These are phyloP conservation scores for Jamesozyma gamospora DNA, from an alignment of 805 yeast species.

Conservation along the genomic window DNA sequence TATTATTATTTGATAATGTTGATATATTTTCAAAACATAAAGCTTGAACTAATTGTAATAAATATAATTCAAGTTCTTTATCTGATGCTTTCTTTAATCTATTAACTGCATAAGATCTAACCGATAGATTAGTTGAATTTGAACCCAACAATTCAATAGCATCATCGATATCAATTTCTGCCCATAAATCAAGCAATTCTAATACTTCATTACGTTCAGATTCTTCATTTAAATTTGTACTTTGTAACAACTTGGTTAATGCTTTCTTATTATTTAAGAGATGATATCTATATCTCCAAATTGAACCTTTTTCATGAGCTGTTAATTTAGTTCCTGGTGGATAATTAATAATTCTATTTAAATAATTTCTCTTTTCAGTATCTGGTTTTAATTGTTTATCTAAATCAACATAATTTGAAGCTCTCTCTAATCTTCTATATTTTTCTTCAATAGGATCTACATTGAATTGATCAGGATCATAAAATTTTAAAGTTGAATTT, in stretches of 20 bases:
- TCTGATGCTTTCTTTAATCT: slow-evolving; percentile 69
- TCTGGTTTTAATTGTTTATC: slow-evolving; percentile 87
- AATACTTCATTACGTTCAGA: slow-evolving; percentile 71
- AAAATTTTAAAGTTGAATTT: slow-evolving; percentile 34
- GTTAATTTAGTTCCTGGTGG: slow-evolving; percentile 78
- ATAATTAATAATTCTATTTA: slow-evolving; percentile 55
- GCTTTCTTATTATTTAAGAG: slow-evolving; percentile 57
- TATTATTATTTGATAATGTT: slow-evolving; percentile 18
- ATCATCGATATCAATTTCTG: slow-evolving; percentile 71
- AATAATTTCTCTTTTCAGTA: slow-evolving; percentile 66
- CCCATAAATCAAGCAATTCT: slow-evolving; percentile 59
- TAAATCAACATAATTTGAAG: slow-evolving; percentile 62
- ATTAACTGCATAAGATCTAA: slow-evolving; percentile 82
- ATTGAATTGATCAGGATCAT: slow-evolving; percentile 59
- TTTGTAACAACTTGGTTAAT: slow-evolving; percentile 72
- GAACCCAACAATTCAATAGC: slow-evolving; percentile 80
- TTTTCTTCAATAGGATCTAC: slow-evolving; percentile 84
- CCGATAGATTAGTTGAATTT: slow-evolving; percentile 58
- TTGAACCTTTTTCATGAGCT: slow-evolving; percentile 72
- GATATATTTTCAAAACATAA: slow-evolving; percentile 57
- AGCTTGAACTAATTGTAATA: slow-evolving; percentile 87
- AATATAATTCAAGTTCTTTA: slow-evolving; percentile 67
- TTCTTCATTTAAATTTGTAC: slow-evolving; percentile 82
- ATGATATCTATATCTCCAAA: slow-evolving; percentile 88
- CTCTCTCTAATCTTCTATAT: slow-evolving; percentile 74